A percentile compares a stretch with the other conserved stretches of the same genome.
These are phyloP conservation scores for Globisporangium megalacanthum DNA, from an alignment of 352 stramenopile species.

Conservation along the genomic window DNA sequence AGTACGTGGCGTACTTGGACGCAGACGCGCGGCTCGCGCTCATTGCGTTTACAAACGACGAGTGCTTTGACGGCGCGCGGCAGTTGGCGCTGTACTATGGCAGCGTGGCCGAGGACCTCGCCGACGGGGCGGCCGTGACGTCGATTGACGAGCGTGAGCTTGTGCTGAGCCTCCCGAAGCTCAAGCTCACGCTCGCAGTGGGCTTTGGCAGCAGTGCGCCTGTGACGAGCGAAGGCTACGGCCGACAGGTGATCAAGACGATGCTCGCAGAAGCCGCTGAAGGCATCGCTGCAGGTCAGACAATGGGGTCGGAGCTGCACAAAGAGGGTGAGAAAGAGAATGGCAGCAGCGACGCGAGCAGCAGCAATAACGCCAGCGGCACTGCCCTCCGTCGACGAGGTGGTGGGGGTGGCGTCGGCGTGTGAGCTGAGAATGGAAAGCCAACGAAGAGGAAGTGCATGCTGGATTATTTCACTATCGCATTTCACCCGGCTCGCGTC, in stretches of 20 bases:
- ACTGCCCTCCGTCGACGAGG: constrained; percentile 45
- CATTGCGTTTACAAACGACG: constrained; percentile 68
- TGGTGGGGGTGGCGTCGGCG: neutral
- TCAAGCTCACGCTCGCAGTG: constrained; percentile 79
- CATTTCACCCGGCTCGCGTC: neutral
- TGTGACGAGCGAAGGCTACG: constrained; percentile 69
- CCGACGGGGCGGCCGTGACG: constrained; percentile 43
- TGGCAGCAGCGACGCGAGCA: constrained; percentile 8
- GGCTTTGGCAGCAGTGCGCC: constrained; percentile 76
- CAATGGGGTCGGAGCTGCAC: constrained; percentile 72
- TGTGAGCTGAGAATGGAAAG: neutral
- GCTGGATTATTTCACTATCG: neutral
- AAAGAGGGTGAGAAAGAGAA: constrained; percentile 62
- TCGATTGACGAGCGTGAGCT: constrained; percentile 84
- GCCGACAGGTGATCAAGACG: constrained; percentile 49
- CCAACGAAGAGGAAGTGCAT: neutral
- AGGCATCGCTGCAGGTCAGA: constrained; percentile 55
- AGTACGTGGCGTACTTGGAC: constrained; percentile 75
- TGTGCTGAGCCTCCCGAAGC: constrained; percentile 65
- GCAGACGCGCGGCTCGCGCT: constrained; percentile 64
- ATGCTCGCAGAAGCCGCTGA: constrained; percentile 66
- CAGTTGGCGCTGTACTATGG: constrained; percentile 80
- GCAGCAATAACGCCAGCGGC: constrained; percentile 13
- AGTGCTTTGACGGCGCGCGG: constrained; percentile 68
- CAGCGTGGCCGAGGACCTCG: constrained; percentile 73